Base-by-base conservation (phyloP, 768 basidiomycete species). In the Brasilioporus rufonigricans region DNA sequence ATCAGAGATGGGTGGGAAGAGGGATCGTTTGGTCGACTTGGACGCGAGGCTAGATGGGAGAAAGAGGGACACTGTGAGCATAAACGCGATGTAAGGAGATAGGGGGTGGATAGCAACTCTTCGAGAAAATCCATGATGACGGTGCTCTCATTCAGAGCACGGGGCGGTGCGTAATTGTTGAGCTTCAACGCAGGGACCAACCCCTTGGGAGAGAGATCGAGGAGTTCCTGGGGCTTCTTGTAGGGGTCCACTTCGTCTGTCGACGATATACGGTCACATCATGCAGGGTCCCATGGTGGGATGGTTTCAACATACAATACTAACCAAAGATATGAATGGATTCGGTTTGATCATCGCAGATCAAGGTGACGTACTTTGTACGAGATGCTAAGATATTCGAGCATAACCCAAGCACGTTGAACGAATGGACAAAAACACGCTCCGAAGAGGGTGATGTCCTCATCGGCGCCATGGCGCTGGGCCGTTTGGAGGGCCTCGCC, bases 351-450 rank as follows among this genome's bases (percentile, higher is more conserved):
- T 39, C 18, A n/a, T 19, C 5, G 5, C 38, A 18, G 41, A 24
- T 65, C 57, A n/a, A 29, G n/a, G n/a, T 39, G 1, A 57, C 33
- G 48, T 74, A 86, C 87, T 66, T 84, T 81, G 72, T 94, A 92
- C 3, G 83, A 80, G 43, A 91, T 80, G 1, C 75, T 78, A 21
- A 90, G 80, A 57, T 80, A 78, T 67, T 93, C 89, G 29, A 92
- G 74, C 0, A 83, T 79, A 19, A 84, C 77, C 91, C 91, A 93
- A 2, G 82, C 87, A 16, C 91, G 77, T 68, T 92, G 89, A 2
- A 91, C 89, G 64, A 91, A 92, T 0, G 89, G 88, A 65, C 89
- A 91, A 64, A 89, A 89, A 65, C 86, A 89, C 49, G 81, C 78
- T 10, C 76, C 84, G 59, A 89, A 91, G 23, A 93, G 75, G 1